phyloP scores from a whole-genome alignment of 2,329 filamentous ascomycete genomes.

The Claviceps capensis region DNA sequence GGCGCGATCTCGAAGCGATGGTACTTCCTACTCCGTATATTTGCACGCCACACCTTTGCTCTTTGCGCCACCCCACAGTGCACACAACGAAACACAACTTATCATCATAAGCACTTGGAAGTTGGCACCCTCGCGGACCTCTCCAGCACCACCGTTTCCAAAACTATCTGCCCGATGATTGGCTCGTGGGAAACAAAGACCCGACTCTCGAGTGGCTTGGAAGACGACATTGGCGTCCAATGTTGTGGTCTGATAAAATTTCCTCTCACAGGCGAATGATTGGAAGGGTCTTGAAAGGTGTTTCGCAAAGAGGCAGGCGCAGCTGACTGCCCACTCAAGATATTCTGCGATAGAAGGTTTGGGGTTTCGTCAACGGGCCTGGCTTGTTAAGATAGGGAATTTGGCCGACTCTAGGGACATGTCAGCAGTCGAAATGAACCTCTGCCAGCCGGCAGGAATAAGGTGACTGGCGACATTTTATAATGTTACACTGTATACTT shows the following conservation, averaged over 20 bases:
- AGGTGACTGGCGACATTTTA: too few relatives aligned
- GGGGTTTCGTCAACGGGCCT: not conserved
- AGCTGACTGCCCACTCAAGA: too few relatives aligned
- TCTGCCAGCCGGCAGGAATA: too few relatives aligned
- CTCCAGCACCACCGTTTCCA: constrained; percentile 76
- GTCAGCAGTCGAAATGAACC: not conserved
- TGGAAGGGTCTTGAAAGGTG: constrained; percentile 69
- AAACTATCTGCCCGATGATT: constrained; percentile 66
- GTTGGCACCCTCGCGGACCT: constrained; percentile 76
- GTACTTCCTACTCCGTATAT: too few relatives aligned
- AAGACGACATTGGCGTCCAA: constrained; percentile 68
- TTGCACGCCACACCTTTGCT: too few relatives aligned
- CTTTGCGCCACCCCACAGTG: too few relatives aligned
- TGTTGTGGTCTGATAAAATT: constrained; percentile 69
- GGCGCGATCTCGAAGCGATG: too few relatives aligned
- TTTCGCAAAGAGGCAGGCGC: too few relatives aligned
- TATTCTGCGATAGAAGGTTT: not conserved
- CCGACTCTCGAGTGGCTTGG: constrained; percentile 57
- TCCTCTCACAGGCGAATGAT: constrained; percentile 85
- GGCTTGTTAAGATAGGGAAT: not conserved
- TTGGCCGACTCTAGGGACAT: not conserved
- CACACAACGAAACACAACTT: too few relatives aligned
- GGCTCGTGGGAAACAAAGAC: constrained; percentile 85
- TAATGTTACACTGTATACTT: too few relatives aligned
- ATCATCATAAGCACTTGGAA: too few relatives aligned